phyloP scores from a whole-genome alignment of 805 yeast species.

The Pichia scutulata region DNA sequence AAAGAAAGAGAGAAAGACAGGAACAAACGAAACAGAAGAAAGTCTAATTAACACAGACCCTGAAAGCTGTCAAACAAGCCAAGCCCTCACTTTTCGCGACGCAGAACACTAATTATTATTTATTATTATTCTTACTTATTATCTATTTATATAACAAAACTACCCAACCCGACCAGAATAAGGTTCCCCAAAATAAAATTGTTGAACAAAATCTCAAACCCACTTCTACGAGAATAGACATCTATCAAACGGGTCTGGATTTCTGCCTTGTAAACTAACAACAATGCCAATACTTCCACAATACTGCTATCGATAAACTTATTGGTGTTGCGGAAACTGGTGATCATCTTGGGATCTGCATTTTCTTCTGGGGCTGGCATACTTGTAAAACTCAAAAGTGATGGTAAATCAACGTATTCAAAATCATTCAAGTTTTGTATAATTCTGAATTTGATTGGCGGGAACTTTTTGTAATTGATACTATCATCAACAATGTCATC shows the following conservation, averaged over 20 bases:
- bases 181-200: constrained; percentile 31
- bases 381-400: constrained; percentile 18
- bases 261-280: constrained; percentile 28
- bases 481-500: constrained; percentile 18
- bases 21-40: no score
- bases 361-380: constrained; percentile 7
- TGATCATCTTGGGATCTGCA: constrained; percentile 10
- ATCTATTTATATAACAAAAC: constrained; percentile 26
- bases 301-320: constrained; percentile 24
- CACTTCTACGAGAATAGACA: constrained; percentile 25
- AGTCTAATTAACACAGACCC: no score
- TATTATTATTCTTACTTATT: background rate
- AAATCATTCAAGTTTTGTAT: constrained; percentile 38
- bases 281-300: constrained; percentile 22
- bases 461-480: constrained; percentile 16
- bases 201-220: constrained; percentile 31
- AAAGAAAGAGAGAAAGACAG: background rate
- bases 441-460: constrained; percentile 35
- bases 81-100: background rate
- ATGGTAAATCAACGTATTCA: constrained; percentile 29
- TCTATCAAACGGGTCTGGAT: constrained; percentile 24
- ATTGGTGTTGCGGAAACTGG: constrained; percentile 24
- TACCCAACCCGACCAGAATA: constrained; percentile 32
- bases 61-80: background rate
- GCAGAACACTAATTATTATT: background rate